Percentiles rank a stretch among this genome's conserved stretches.
phyloP scores from a whole-genome alignment of 257 asterid species.

The Fraxinus pennsylvanica region DNA sequence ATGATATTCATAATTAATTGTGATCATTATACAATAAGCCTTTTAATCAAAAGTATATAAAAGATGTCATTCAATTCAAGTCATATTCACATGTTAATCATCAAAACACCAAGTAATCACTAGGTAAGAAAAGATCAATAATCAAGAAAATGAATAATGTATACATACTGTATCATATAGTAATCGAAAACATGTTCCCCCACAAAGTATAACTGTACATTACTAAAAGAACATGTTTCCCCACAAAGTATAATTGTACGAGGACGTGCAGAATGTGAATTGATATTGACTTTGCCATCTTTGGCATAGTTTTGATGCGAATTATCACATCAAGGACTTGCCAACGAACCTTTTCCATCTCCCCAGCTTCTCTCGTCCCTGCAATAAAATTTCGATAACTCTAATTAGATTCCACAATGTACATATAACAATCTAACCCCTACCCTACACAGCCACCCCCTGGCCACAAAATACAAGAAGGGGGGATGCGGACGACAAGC shows the following conservation, averaged over 20 bases:
- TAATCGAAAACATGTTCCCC: neutral
- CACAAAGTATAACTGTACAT: neutral
- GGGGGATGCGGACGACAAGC: neutral
- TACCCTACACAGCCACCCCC: neutral
- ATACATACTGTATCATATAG: neutral
- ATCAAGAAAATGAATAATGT: too few species aligned
- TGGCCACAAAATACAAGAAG: neutral
- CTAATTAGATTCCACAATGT: neutral
- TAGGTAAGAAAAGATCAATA: neutral
- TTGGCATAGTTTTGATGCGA: neutral
- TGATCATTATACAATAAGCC: too few species aligned
- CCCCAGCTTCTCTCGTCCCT: slow-evolving; percentile 77
- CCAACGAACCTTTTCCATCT: slow-evolving; percentile 55
- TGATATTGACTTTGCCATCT: neutral
- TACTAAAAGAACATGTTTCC: neutral
- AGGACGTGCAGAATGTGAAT: neutral
- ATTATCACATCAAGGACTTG: slow-evolving; percentile 46
- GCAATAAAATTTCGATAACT: slow-evolving; percentile 17
- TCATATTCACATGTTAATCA: too few species aligned
- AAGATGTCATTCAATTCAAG: too few species aligned
- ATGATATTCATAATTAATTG: too few species aligned
- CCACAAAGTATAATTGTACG: neutral
- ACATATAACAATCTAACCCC: neutral
- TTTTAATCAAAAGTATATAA: too few species aligned
- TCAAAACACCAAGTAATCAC: too few species aligned